phyloP scores from a whole-genome alignment of 1,139 yeast species.

The Meyerozyma carpophila region DNA sequence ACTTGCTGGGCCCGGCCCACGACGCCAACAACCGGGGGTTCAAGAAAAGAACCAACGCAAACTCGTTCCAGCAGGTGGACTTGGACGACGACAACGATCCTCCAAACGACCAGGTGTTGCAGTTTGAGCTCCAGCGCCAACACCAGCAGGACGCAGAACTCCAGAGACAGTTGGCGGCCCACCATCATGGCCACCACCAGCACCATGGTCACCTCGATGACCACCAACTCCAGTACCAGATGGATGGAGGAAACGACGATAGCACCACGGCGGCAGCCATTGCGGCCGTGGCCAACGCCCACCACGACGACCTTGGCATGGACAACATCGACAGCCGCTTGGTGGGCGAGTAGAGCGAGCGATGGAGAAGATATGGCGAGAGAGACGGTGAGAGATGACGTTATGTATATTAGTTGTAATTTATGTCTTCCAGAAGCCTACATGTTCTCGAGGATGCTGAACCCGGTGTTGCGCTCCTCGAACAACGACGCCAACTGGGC shows the following conservation, averaged over 20 bases:
- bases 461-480: conserved; percentile 52
- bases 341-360: conserved; percentile 32
- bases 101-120: conserved; percentile 17
- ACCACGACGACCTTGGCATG: conserved; percentile 32
- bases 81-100: conserved; percentile 28
- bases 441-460: conserved; percentile 40
- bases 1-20: conserved; percentile 6
- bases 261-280: conserved; percentile 38
- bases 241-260: conserved; percentile 18
- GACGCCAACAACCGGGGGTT: conserved; percentile 8
- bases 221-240: conserved; percentile 7
- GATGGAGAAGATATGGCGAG: no score
- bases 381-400: neutral
- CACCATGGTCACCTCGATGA: conserved; percentile 10
- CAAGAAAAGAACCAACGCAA: conserved; percentile 25
- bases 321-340: conserved; percentile 45
- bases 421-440: conserved; percentile 7
- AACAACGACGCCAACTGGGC: conserved; percentile 50
- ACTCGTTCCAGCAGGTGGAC: conserved; percentile 27
- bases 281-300: conserved; percentile 39
- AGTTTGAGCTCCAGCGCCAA: conserved; percentile 19
- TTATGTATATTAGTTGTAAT: conserved; percentile 1
- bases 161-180: conserved; percentile 36
- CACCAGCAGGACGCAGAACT: conserved; percentile 24
- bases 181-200: conserved; percentile 16